Evolutionary conservation across 1,284 basidiomycete species (phyloP).

Genomic region (Cutaneotrichosporon cavernicola): DNA sequence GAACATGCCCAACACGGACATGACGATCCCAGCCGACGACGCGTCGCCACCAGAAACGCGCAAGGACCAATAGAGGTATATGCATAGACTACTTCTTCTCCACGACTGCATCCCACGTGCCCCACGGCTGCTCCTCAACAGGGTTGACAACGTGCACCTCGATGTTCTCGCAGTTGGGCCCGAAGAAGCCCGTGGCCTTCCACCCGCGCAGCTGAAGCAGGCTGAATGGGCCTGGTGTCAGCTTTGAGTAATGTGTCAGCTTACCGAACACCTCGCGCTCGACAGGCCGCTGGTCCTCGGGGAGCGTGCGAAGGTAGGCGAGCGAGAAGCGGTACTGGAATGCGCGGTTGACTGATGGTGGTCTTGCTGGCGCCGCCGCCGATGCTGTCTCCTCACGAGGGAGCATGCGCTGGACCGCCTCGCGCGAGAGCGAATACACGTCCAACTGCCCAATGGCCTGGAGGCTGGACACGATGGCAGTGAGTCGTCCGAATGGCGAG

Average conservation of each 20-base stretch:
- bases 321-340: conserved; percentile 54
- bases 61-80: conserved; percentile 30
- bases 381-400: conserved; percentile 30
- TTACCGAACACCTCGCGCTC: conserved; percentile 53
- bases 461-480: conserved; percentile 48
- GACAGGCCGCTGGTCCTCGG: conserved; percentile 49
- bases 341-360: conserved; percentile 38
- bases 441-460: conserved; percentile 51
- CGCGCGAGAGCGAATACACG: conserved; percentile 52
- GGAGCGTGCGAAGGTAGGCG: conserved; percentile 46
- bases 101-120: conserved; percentile 44
- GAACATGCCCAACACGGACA: conserved; percentile 38
- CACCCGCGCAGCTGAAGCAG: conserved; percentile 42
- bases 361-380: conserved; percentile 14
- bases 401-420: conserved; percentile 53
- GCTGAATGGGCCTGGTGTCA: conserved; percentile 48
- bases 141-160: conserved; percentile 41
- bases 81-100: conserved; percentile 16
- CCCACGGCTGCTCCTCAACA: conserved; percentile 37
- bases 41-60: conserved; percentile 24
- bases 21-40: conserved; percentile 10
- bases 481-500: conserved; percentile 51
- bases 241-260: conserved; percentile 15
- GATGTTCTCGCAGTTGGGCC: conserved; percentile 51
- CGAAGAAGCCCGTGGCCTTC: conserved; percentile 51